Percentiles rank a stretch among this genome's conserved stretches.
These are phyloP conservation scores for Pythium monospermum DNA, from an alignment of 352 stramenopile genomes.

Conservation along the genomic window DNA sequence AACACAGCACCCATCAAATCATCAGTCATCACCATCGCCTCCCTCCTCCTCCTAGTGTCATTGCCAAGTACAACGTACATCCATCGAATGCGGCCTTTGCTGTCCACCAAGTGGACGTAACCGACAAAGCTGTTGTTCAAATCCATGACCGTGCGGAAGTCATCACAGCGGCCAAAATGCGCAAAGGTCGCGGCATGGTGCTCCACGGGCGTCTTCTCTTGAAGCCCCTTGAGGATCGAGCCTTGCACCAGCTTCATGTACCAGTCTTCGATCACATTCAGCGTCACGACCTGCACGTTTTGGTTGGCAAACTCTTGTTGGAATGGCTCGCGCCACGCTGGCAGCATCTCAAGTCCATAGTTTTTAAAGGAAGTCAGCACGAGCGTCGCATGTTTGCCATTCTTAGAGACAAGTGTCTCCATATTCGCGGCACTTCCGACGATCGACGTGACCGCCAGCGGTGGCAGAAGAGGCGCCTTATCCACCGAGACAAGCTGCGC, in stretches of 20 bases:
- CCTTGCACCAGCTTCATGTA: constrained; percentile 81
- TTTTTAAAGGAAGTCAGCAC: constrained; percentile 86
- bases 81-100: constrained; percentile 78
- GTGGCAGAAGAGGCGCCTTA: constrained; percentile 51
- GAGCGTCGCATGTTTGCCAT: constrained; percentile 48
- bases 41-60: background rate
- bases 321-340: constrained; percentile 70
- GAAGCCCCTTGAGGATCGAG: constrained; percentile 60
- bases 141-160: constrained; percentile 75
- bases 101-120: constrained; percentile 76
- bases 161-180: constrained; percentile 74
- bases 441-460: constrained; percentile 51
- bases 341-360: constrained; percentile 76
- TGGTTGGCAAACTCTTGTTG: constrained; percentile 32
- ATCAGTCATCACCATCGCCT: background rate
- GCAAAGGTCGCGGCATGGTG: constrained; percentile 52
- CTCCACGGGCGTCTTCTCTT: constrained; percentile 38
- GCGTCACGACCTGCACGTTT: constrained; percentile 53
- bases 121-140: constrained; percentile 87
- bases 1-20: constrained; percentile 6
- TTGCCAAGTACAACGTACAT: constrained; percentile 45
- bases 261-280: constrained; percentile 88
- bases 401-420: constrained; percentile 39
- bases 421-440: constrained; percentile 42
- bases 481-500: constrained; percentile 48